Base-by-base conservation (phyloP, 495 filamentous ascomycete species). In the Trichoderma reesei region DNA sequence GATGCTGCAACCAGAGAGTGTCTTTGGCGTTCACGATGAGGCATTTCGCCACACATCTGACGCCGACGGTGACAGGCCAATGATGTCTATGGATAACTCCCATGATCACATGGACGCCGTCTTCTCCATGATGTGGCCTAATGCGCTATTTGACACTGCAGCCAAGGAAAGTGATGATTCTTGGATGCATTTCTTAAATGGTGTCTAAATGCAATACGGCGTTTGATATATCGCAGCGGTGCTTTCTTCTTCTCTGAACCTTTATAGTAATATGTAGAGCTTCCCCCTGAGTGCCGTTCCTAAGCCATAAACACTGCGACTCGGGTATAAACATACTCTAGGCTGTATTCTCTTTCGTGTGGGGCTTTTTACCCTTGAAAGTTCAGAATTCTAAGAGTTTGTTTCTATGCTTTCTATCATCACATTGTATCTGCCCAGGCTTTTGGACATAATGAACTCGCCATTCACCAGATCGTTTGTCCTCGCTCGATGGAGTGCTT, bases 391-490 rank as follows among this genome's bases (percentile, higher is more conserved):
- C 10, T 18, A 31, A 54, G 46, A 3, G 9, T 56, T 56, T 14
- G 18, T 56, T 56, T 64, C 42, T 51, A 64, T 51, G 31, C 63
- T 64, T 33, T 64, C 63, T 37, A 64, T 64, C 11, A 59, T 33
- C 36, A 64, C 42, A 56, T 41, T 31, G 1, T 64, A 64, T 65
- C 63, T 64, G 13, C 63, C 63, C 46, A 3, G 26, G 31, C 63
- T 64, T 18, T 65, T 65, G 3, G 39, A 16, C n/a, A 41, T 2
- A 36, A 65, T 61, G 14, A 65, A 59, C 13, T 44, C 44, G 7
- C 64, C 64, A 36, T 67, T 67, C 3, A 61, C 54, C 8, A 67
- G 14, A 37, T 67, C 66, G 26, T 67, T 67, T 5, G 54, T 46
- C 41, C 60, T 60, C 16, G 64, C 59, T 18, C 64, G 65, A 51